These are phyloP conservation scores for Polyplosphaeria fusca DNA, from an alignment of 495 filamentous ascomycete species.

Conservation along the genomic window DNA sequence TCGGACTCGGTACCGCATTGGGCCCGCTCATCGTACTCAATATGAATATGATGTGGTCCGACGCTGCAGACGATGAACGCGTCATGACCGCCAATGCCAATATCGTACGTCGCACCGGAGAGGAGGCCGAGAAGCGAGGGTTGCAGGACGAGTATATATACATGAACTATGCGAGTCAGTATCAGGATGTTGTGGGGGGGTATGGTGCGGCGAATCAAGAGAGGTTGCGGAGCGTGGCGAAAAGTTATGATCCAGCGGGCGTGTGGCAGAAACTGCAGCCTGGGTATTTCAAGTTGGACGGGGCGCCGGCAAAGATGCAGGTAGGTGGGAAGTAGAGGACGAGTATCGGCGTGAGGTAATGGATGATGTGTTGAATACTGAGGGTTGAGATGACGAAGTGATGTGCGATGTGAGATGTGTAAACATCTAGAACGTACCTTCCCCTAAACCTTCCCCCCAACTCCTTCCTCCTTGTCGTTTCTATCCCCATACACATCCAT, in stretches of 20 bases:
- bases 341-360: too few relatives aligned
- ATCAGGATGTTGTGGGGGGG: conserved; percentile 17
- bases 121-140: conserved; percentile 6
- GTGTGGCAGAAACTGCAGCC: conserved; percentile 24
- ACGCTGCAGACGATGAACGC: conserved; percentile 36
- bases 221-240: conserved; percentile 8
- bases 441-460: too few relatives aligned
- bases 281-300: conserved; percentile 27
- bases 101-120: conserved; percentile 30
- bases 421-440: too few relatives aligned
- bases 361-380: too few relatives aligned
- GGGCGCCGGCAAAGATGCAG: too few relatives aligned
- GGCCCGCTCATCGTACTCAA: conserved; percentile 16
- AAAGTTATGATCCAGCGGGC: conserved; percentile 13
- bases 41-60: conserved; percentile 38
- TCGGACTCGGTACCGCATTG: conserved; percentile 6
- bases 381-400: too few relatives aligned
- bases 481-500: too few relatives aligned
- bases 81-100: conserved; percentile 37
- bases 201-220: conserved; percentile 22
- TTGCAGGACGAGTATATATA: conserved; percentile 14
- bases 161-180: conserved; percentile 29
- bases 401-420: too few relatives aligned
- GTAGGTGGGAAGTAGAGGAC: too few relatives aligned
- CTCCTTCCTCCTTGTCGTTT: too few relatives aligned